Evolutionary conservation across 164 flowering plant genomes (phyloP).

Genomic region (Vitis labrusca): DNA sequence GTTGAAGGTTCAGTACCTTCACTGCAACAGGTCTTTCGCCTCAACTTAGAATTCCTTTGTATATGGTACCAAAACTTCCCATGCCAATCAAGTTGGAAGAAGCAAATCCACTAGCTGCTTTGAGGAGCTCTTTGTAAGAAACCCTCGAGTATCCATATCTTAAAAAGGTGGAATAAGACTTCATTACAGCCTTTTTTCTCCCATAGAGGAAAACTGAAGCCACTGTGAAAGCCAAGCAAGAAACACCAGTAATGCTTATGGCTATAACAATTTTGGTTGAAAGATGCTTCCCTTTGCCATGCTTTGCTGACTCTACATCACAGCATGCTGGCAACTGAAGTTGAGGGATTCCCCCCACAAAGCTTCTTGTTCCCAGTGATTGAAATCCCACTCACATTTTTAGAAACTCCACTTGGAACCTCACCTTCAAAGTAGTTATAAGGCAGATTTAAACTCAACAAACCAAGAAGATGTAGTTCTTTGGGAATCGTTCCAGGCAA

Average conservation of each 20-base stretch:
- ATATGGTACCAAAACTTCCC: constrained; percentile 33
- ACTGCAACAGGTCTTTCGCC: too few species aligned
- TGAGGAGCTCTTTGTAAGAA: constrained; percentile 22
- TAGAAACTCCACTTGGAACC: constrained; percentile 34
- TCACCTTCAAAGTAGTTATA: constrained; percentile 41
- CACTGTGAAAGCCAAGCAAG: background rate
- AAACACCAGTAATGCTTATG: background rate
- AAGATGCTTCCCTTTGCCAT: background rate
- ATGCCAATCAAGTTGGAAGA: constrained; percentile 24
- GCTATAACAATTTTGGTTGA: background rate
- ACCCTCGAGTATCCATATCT: background rate
- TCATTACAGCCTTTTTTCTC: constrained; percentile 1
- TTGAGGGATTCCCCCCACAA: constrained; percentile 37
- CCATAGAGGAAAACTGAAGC: background rate
- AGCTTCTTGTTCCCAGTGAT: constrained; percentile 30
- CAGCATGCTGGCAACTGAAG: constrained; percentile 30
- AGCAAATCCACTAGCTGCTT: constrained; percentile 30
- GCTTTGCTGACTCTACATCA: background rate
- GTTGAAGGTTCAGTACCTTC: too few species aligned
- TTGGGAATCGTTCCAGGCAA: constrained; percentile 17
- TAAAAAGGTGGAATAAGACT: background rate
- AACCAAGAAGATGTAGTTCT: background rate
- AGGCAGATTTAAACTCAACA: too few species aligned
- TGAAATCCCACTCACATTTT: constrained; percentile 27
- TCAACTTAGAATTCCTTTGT: constrained; percentile 13